These are phyloP conservation scores for Ganoderma meredithae DNA, from an alignment of 1,284 basidiomycete genomes.

Conservation along the genomic window DNA sequence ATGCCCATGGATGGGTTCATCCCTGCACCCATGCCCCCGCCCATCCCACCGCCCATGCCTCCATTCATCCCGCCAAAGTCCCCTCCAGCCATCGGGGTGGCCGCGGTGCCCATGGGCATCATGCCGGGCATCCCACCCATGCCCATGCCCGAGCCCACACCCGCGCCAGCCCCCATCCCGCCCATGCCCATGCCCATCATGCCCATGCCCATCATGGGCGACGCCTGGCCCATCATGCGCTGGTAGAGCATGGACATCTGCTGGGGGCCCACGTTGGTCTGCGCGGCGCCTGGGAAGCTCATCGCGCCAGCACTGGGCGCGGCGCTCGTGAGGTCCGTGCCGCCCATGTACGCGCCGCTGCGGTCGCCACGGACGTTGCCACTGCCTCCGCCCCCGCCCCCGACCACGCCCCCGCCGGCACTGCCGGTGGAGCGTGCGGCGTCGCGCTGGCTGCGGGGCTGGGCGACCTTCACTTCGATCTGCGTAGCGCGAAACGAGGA, in stretches of 20 bases:
- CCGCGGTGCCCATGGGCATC: constrained; percentile 29
- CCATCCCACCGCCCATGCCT: constrained; percentile 44
- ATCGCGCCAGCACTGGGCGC: constrained; percentile 27
- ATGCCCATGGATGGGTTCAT: constrained; percentile 32
- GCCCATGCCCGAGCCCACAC: constrained; percentile 15
- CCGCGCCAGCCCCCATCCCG: constrained; percentile 21
- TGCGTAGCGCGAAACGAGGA: constrained; percentile 39
- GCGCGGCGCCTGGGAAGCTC: constrained; percentile 38
- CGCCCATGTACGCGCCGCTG: constrained; percentile 31
- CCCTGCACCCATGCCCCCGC: constrained; percentile 43
- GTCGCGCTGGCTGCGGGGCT: constrained; percentile 76
- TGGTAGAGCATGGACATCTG: constrained; percentile 64
- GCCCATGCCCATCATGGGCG: constrained; percentile 37
- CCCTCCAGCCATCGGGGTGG: constrained; percentile 27
- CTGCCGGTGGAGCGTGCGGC: constrained; percentile 46
- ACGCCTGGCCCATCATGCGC: constrained; percentile 62
- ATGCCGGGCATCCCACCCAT: constrained; percentile 28
- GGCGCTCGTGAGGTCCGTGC: constrained; percentile 25
- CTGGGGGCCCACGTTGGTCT: constrained; percentile 47
- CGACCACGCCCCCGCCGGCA: constrained; percentile 19
- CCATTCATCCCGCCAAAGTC: constrained; percentile 39
- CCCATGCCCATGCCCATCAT: constrained; percentile 28
- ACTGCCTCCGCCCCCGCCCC: constrained; percentile 11
- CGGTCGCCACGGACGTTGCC: constrained; percentile 30
- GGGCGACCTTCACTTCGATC: constrained; percentile 90